Base-by-base conservation (phyloP, 768 basidiomycete species). In the Mycena rebaudengoi region DNA sequence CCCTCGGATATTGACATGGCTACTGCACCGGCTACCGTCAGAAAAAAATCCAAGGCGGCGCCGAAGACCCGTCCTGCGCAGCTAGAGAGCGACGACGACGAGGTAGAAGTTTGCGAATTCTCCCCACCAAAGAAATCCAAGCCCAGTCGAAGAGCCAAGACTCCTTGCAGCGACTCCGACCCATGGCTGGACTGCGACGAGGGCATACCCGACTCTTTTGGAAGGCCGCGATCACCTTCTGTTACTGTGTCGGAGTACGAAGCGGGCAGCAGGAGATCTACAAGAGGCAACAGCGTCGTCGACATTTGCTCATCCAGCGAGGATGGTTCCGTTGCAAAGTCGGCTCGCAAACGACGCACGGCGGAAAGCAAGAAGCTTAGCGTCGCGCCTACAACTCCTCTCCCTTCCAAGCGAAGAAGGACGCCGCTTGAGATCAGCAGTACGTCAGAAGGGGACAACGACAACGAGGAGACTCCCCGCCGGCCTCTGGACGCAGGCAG, bases 291-390 rank as follows among this genome's bases (percentile, higher is more conserved):
- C 26, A 60, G 64, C 32, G 64, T 60, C 12, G 6, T 65, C 30
- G 52, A 65, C 32, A 57, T 65, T 32, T 65, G 58, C 21, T 65
- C 64, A 26, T 60, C 64, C 4, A 60, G 58, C 58, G 58, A 65
- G 16, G 64, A 41, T 53, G 55, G 51, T 40, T 33, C 10, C 20
- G 12, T 33, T 18, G 20, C 32, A 16, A 30, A 13, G 28, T 8
- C 23, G 20, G 32, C 12, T 25, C 62, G n/a, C n/a, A n/a, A n/a
- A n/a, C n/a, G n/a, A n/a, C n/a, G n/a, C n/a, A n/a, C n/a, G n/a
- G n/a, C n/a, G n/a, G n/a, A n/a, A 18, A 50, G 30, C 25, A 37
- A 37, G 11, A 21, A 58, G 37, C n/a, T 48, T 18, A 53, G 48
- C 48, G 50, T 50, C 35, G 29, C 49, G 8, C 26, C 2, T 6